phyloP scores from a whole-genome alignment of 768 basidiomycete species.

The Rhizopogon rudus region DNA sequence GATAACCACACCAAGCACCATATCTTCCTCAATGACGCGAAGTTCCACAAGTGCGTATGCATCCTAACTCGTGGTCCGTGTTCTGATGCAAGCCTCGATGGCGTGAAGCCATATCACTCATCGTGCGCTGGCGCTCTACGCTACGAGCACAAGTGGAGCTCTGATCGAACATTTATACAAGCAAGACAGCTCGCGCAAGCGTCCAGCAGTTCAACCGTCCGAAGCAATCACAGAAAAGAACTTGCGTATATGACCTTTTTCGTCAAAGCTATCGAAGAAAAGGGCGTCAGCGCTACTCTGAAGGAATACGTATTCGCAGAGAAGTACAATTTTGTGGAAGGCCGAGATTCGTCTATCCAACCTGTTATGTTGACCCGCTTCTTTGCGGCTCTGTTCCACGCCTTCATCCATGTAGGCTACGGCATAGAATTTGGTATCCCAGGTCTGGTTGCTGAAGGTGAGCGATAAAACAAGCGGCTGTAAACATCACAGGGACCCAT shows the following conservation, averaged over 20 bases:
- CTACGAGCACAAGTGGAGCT: no score
- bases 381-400: conserved; percentile 49
- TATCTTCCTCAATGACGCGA: conserved; percentile 39
- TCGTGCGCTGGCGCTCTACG: no score
- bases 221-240: background rate
- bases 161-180: no score
- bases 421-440: conserved; percentile 54
- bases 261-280: background rate
- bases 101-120: no score
- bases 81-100: no score
- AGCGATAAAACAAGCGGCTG: background rate
- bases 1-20: conserved; percentile 42
- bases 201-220: no score
- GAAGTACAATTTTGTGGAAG: conserved; percentile 21
- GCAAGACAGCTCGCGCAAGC: no score
- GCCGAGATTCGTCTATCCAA: conserved; percentile 25
- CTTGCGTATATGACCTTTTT: conserved; percentile 6
- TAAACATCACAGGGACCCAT: background rate
- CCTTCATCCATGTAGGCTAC: conserved; percentile 52
- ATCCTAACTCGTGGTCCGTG: background rate
- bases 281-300: conserved; percentile 1
- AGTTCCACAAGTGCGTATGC: conserved; percentile 41
- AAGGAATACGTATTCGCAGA: conserved; percentile 13
- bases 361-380: conserved; percentile 50
- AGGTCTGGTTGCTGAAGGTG: conserved; percentile 55